Evolutionary conservation across 345 rosid species (phyloP).

Genomic region (Ceriops decandra): DNA sequence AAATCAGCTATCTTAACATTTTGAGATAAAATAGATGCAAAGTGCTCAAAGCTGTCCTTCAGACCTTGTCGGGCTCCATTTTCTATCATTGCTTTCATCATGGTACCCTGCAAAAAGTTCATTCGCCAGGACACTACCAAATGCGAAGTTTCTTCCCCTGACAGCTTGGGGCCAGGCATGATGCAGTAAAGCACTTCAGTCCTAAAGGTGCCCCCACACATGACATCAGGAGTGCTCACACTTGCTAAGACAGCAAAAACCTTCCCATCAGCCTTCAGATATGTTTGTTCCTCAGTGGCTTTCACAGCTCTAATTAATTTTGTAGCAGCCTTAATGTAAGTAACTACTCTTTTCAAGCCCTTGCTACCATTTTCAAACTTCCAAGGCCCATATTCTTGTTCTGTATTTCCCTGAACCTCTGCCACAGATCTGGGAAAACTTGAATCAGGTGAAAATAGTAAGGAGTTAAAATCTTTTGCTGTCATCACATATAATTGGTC

Average conservation of each 20-base stretch:
- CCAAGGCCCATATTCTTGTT: conserved; percentile 73
- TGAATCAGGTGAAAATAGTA: conserved; percentile 76
- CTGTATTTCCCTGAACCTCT: conserved; percentile 75
- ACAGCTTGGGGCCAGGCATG: conserved; percentile 72
- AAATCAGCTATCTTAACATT: conserved; percentile 69
- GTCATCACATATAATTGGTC: conserved; percentile 62
- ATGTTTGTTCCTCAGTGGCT: conserved; percentile 77
- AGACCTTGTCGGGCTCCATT: conserved; percentile 83
- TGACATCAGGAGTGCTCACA: conserved; percentile 87
- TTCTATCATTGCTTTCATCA: conserved; percentile 95
- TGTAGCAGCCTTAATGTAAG: conserved; percentile 72
- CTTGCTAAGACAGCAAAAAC: conserved; percentile 50
- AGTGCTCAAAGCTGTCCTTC: conserved; percentile 75
- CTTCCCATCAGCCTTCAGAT: conserved; percentile 76
- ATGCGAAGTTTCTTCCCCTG: conserved; percentile 69
- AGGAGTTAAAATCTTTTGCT: conserved; percentile 56
- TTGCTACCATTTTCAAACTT: conserved; percentile 56
- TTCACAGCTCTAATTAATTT: conserved; percentile 79
- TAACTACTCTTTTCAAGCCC: conserved; percentile 55
- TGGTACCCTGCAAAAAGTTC: conserved; percentile 86
- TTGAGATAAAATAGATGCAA: conserved; percentile 57
- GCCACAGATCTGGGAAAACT: conserved; percentile 49
- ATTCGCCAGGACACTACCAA: conserved; percentile 83
- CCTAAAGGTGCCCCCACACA: conserved; percentile 74
- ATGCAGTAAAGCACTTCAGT: conserved; percentile 69